These are phyloP conservation scores for Samsoniella hepiali DNA, from an alignment of 2,329 filamentous ascomycete species.

Conservation along the genomic window DNA sequence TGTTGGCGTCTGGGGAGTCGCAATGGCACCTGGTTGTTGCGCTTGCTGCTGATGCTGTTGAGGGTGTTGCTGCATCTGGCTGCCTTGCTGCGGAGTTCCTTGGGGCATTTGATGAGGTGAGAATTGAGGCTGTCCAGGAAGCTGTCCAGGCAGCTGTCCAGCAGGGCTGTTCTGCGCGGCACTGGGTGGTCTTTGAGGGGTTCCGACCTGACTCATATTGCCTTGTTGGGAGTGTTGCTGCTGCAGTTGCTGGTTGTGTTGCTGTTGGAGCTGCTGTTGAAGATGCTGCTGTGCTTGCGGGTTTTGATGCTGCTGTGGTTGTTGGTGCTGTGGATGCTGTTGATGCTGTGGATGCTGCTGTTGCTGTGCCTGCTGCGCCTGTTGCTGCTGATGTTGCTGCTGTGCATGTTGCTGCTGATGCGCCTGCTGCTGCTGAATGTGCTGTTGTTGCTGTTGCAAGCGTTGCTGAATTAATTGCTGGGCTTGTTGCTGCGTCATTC, in stretches of 20 bases:
- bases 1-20: slow-evolving; percentile 56
- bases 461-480: slow-evolving; percentile 45
- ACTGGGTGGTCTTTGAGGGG: slow-evolving; percentile 26
- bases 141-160: slow-evolving; percentile 22
- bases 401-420: slow-evolving; percentile 32
- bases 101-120: slow-evolving; percentile 30
- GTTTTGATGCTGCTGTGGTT: slow-evolving; percentile 29
- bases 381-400: slow-evolving; percentile 32
- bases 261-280: slow-evolving; percentile 27
- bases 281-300: slow-evolving; percentile 32
- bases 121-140: slow-evolving; percentile 28
- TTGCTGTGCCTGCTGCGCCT: slow-evolving; percentile 40
- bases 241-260: slow-evolving; percentile 21
- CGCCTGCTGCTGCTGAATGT: slow-evolving; percentile 30
- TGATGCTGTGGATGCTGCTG: slow-evolving; percentile 36
- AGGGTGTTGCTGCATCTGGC: slow-evolving; percentile 33
- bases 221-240: slow-evolving; percentile 20
- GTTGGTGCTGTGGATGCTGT: slow-evolving; percentile 25
- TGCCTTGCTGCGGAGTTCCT: slow-evolving; percentile 19
- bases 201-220: slow-evolving; percentile 24
- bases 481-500: slow-evolving; percentile 47
- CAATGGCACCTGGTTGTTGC: slow-evolving; percentile 35
- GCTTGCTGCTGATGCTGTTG: slow-evolving; percentile 35
- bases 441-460: slow-evolving; percentile 26
- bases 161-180: slow-evolving; percentile 26